Evolutionary conservation across 176 grass and related monocot genomes (phyloP).

Genomic region (Avena atlantica): DNA sequence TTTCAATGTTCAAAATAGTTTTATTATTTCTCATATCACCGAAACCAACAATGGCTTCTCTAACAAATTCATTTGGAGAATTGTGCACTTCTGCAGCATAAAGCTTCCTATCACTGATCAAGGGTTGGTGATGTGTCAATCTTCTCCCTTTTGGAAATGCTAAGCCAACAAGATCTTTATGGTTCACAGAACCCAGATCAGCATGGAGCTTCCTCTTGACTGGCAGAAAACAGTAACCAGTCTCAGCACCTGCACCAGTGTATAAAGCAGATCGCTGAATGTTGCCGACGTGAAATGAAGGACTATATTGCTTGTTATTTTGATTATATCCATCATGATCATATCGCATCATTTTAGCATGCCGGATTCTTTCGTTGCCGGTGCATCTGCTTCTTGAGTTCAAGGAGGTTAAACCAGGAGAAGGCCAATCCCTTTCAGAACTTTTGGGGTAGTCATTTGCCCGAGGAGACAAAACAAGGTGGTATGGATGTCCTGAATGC

Average conservation of each 20-base stretch:
- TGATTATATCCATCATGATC: slow-evolving; percentile 36
- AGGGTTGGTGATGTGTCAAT: slow-evolving; percentile 41
- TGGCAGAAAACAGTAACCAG: slow-evolving; percentile 33
- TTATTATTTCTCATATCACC: slow-evolving; percentile 51
- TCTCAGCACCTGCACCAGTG: slow-evolving; percentile 40
- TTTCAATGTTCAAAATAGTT: slow-evolving; percentile 54
- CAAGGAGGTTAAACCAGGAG: slow-evolving; percentile 37
- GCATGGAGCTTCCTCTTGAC: slow-evolving; percentile 44
- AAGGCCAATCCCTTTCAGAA: slow-evolving; percentile 44
- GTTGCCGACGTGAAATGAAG: slow-evolving; percentile 20
- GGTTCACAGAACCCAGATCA: slow-evolving; percentile 43
- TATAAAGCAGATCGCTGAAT: slow-evolving; percentile 35
- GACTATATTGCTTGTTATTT: slow-evolving; percentile 36
- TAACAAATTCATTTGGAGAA: slow-evolving; percentile 42
- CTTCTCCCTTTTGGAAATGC: slow-evolving; percentile 53
- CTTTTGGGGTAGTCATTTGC: slow-evolving; percentile 27
- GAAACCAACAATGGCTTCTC: slow-evolving; percentile 43
- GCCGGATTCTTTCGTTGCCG: slow-evolving; percentile 35
- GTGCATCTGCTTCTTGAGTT: slow-evolving; percentile 47
- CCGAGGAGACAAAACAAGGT: slow-evolving; percentile 28
- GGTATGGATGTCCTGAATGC: slow-evolving; percentile 42
- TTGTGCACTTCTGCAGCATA: slow-evolving; percentile 33
- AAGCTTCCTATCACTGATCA: slow-evolving; percentile 47
- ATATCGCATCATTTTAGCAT: slow-evolving; percentile 38
- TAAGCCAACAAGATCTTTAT: slow-evolving; percentile 33